phyloP scores from a whole-genome alignment of 768 basidiomycete species.

The Pleurotus ostreatus region DNA sequence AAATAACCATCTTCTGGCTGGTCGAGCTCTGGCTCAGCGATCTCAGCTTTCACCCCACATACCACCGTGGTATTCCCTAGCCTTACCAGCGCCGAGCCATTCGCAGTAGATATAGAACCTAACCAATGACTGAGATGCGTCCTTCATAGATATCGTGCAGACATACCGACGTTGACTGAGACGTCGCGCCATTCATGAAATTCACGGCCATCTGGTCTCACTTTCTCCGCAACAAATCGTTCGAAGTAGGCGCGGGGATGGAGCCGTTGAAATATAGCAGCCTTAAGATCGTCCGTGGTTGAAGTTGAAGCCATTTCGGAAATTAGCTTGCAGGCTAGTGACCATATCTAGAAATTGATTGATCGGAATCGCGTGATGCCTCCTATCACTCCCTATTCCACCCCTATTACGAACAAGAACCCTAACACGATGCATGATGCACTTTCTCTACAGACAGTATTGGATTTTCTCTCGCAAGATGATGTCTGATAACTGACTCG shows the following conservation, averaged over 20 bases:
- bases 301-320: background rate
- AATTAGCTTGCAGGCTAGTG: too few relatives aligned
- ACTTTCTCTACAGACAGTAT: too few relatives aligned
- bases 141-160: too few relatives aligned
- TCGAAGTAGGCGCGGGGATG: slow-evolving; percentile 88
- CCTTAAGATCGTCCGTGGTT: slow-evolving; percentile 33
- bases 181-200: slow-evolving; percentile 68
- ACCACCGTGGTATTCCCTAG: slow-evolving; percentile 93
- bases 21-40: slow-evolving; percentile 85
- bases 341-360: too few relatives aligned
- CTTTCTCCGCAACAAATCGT: slow-evolving; percentile 72
- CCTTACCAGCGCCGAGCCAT: slow-evolving; percentile 88
- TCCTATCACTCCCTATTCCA: too few relatives aligned
- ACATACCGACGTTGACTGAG: slow-evolving; percentile 75
- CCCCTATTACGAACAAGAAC: too few relatives aligned
- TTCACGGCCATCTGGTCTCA: slow-evolving; percentile 83
- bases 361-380: too few relatives aligned
- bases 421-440: too few relatives aligned
- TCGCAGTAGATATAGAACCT: slow-evolving; percentile 94
- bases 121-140: background rate
- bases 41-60: slow-evolving; percentile 94
- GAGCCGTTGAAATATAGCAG: slow-evolving; percentile 75
- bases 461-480: too few relatives aligned
- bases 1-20: slow-evolving; percentile 73
- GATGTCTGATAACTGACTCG: too few relatives aligned